phyloP scores from a whole-genome alignment of 768 basidiomycete species.

The Nidularia sp. region DNA sequence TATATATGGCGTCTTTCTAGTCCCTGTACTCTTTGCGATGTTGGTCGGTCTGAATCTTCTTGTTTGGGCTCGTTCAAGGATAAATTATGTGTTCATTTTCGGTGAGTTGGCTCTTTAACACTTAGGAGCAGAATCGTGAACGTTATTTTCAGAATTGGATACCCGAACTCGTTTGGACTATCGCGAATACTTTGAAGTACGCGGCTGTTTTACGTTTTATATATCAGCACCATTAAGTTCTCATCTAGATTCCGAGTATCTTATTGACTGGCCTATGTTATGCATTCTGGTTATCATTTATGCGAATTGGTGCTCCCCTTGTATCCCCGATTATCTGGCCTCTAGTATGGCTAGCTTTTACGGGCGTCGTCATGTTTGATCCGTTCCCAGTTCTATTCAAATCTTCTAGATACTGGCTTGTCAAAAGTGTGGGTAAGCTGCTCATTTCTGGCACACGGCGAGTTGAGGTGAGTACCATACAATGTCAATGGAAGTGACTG shows the following conservation, averaged over 20 bases:
- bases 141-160: constrained; percentile 53
- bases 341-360: constrained; percentile 72
- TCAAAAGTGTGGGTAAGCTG: constrained; percentile 59
- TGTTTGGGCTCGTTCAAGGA: constrained; percentile 70
- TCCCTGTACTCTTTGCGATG: constrained; percentile 73
- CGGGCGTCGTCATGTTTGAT: constrained; percentile 58
- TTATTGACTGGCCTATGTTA: constrained; percentile 72
- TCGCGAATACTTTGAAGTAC: constrained; percentile 64
- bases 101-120: constrained; percentile 35
- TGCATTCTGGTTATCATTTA: constrained; percentile 83
- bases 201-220: constrained; percentile 8
- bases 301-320: constrained; percentile 47
- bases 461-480: constrained; percentile 60
- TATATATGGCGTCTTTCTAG: constrained; percentile 68
- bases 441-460: constrained; percentile 62
- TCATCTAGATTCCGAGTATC: constrained; percentile 67
- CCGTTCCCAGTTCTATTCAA: constrained; percentile 68
- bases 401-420: constrained; percentile 76
- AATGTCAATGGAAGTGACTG: not conserved
- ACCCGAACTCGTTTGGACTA: constrained; percentile 69
- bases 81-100: constrained; percentile 95
- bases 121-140: not conserved
- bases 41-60: constrained; percentile 82
- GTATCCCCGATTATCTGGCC: constrained; percentile 75
- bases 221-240: not conserved